Base-by-base conservation (phyloP, 1,284 basidiomycete genomes). In the Sparassis latifolia region DNA sequence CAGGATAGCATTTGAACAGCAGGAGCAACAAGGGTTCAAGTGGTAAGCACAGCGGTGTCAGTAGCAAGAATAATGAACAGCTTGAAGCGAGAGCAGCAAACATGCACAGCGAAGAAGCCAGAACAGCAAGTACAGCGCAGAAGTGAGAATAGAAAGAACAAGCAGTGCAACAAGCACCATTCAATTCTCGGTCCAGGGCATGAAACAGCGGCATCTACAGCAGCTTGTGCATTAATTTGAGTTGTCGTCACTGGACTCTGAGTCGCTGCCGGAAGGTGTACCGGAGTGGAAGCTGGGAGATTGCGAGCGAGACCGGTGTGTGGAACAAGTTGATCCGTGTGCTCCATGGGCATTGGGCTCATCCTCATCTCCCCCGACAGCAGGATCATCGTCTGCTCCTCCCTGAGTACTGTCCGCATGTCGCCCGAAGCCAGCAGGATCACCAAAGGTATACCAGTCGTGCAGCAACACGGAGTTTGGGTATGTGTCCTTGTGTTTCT, bases 351-450 rank as follows among this genome's bases (percentile, higher is more conserved):
- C 41, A 27, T 29, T 9, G 7, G 20, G 7, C 6, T n/a, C 41
- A 6, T 20, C 41, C 6, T 9, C 20, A 27, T 42, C 27, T 6
- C 7, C 41, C 35, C n/a, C 6, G n/a, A 44, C 33, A 31, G 28
- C 40, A 9, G 38, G 33, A 20, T 20, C 20, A 20, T 20, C 20
- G 27, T 33, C 28, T 30, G 40, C 6, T 37, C 35, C 12, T 6
- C 7, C 35, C 6, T 37, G 6, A 12, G 35, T 37, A 12, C 12
- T 37, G 35, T 37, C 12, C 7, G 35, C 41, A 30, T 42, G 42
- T 9, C 9, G 31, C 3, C 50, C 46, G 28, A 52, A 52, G 4
- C 50, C 50, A 28, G 39, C n/a, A 2, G 50, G 50, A 38, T 52
- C 45, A 4, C 42, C 28, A 33, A 44, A 52, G 3, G n/a, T 39